phyloP scores from a whole-genome alignment of 192 early-diverging fungal species.

The Gigaspora rosea region DNA sequence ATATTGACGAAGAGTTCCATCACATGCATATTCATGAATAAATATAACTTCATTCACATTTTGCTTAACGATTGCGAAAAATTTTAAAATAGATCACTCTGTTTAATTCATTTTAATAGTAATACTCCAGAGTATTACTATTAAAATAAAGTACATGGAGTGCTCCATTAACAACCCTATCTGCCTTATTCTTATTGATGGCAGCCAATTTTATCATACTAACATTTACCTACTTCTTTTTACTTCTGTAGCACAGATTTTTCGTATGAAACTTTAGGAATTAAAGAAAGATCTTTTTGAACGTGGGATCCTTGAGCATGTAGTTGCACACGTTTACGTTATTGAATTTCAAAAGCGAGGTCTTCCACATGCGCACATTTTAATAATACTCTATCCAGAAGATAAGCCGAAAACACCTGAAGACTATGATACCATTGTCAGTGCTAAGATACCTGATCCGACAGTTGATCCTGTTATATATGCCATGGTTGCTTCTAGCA shows the following conservation, averaged over 20 bases:
- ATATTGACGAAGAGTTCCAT: too few relatives aligned
- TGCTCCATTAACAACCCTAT: too few relatives aligned
- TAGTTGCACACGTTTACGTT: constrained; percentile 33
- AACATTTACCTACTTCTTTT: too few relatives aligned
- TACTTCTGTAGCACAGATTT: constrained; percentile 1
- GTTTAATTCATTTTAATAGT: too few relatives aligned
- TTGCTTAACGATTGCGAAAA: too few relatives aligned
- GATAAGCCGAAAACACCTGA: constrained; percentile 27
- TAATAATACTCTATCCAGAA: constrained; percentile 31
- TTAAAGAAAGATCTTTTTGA: constrained; percentile 25
- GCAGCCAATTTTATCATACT: too few relatives aligned
- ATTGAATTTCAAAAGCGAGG: constrained; percentile 49
- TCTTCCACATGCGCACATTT: constrained; percentile 43
- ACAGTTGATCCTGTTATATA: neutral
- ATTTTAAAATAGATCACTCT: too few relatives aligned
- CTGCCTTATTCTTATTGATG: too few relatives aligned
- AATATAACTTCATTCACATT: too few relatives aligned
- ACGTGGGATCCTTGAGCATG: constrained; percentile 31
- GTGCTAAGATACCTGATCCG: constrained; percentile 36
- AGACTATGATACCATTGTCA: constrained; percentile 32
- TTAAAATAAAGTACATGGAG: too few relatives aligned
- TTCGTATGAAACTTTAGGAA: constrained; percentile 27
- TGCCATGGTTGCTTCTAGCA: constrained; percentile 14
- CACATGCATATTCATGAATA: too few relatives aligned
- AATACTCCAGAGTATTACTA: too few relatives aligned